Evolutionary conservation across 257 asterid genomes (phyloP).

Genomic region (Petrea volubilis): DNA sequence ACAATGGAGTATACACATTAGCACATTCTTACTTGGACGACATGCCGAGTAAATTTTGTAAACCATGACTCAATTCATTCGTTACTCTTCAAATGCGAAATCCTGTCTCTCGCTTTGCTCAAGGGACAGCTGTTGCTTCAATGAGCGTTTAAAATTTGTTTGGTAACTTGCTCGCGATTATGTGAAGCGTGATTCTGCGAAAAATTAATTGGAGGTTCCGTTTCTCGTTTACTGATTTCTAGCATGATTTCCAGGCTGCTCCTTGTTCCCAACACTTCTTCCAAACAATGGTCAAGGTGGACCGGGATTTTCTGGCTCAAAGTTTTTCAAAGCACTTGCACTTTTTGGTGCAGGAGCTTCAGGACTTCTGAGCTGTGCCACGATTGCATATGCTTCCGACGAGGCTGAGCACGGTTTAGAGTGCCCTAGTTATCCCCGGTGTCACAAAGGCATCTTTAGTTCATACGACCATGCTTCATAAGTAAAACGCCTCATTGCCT

Average conservation of each 20-base stretch:
- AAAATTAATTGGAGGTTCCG: not conserved
- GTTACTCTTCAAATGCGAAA: not conserved
- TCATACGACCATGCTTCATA: conserved; percentile 75
- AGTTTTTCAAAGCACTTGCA: conserved; percentile 41
- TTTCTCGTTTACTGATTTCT: conserved; percentile 9
- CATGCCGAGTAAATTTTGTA: not conserved
- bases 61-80: not conserved
- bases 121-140: not conserved
- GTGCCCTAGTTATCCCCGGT: conserved; percentile 68
- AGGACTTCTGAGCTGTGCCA: conserved; percentile 51
- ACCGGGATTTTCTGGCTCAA: conserved; percentile 35
- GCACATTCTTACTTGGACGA: not conserved
- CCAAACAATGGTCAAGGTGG: conserved; percentile 39
- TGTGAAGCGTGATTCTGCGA: not conserved
- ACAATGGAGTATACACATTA: not conserved
- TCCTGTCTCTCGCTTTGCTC: not conserved
- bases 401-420: conserved; percentile 75
- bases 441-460: conserved; percentile 66
- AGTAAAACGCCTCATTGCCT: conserved; percentile 26
- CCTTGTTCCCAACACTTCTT: conserved; percentile 27
- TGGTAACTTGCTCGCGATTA: not conserved
- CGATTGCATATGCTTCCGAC: conserved; percentile 52
- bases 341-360: conserved; percentile 59
- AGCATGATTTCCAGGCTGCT: conserved; percentile 27
- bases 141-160: not conserved